Base-by-base conservation (phyloP, 768 basidiomycete species). In the Porphyrellus cyaneotinctus region DNA sequence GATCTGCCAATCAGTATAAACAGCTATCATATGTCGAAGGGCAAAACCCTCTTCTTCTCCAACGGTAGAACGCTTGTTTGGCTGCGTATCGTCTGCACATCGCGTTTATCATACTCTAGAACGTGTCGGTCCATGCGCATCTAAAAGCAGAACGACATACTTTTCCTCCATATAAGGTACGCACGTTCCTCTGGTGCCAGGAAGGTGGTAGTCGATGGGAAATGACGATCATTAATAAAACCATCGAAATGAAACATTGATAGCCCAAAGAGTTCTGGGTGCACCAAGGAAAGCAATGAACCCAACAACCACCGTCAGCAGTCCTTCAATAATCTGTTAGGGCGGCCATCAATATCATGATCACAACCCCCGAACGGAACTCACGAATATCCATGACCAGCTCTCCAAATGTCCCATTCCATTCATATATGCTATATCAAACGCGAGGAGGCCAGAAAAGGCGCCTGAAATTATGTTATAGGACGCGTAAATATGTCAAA, bases 301-400 rank as follows among this genome's bases (percentile, higher is more conserved):
- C 0, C 79, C 85, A 13, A 84, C 79, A 0, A 75, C 58, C 4
- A 87, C 75, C 1, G 87, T 88, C 8, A 74, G 68, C 22, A 82
- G 70, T 8, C 87, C 87, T 39, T 64, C 62, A 0, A 64, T 31
- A 17, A 63, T 54, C 62, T 63, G 22, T 39, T 10, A 6, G 11
- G 17, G 11, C 13, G 13, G 3, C 5, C 4, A 17, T 45, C 18
- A 43, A 32, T 17, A 32, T 23, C 5, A 49, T 8, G 1, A 26
- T 23, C 18, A 31, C n/a, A 13, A 32, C 2, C 5, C 4, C 22
- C 2, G 20, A 11, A 9, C 31, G 2, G 2, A 10, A 64, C 78
- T 37, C 57, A 83, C 81, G 51, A 85, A 86, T 43, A 85, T 84
- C 84, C 84, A 85, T 0, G 79, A 79, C 84, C 84, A 86, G 12